Evolutionary conservation across 1,284 basidiomycete genomes (phyloP).

Genomic region (Tilletia indica): DNA sequence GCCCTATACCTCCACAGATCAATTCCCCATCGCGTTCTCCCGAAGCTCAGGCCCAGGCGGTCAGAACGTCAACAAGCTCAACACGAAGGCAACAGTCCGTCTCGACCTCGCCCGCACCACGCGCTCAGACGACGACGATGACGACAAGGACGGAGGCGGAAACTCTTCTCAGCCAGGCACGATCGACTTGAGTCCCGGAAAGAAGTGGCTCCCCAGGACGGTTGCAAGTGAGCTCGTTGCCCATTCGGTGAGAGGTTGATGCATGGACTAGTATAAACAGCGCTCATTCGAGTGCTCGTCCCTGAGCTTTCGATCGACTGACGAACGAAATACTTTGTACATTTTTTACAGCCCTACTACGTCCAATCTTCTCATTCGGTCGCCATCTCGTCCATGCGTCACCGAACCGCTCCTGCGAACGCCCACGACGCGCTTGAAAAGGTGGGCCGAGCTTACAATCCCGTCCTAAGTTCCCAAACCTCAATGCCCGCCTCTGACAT

Average conservation of each 20-base stretch:
- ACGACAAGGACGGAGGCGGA: conserved; percentile 20
- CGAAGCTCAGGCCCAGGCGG: conserved; percentile 37
- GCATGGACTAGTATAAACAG: background rate
- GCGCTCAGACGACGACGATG: background rate
- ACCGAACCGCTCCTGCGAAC: conserved; percentile 26
- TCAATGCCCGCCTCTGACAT: background rate
- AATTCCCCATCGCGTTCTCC: conserved; percentile 33
- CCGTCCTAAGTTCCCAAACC: background rate
- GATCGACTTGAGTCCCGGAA: conserved; percentile 14
- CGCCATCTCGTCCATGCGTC: conserved; percentile 24
- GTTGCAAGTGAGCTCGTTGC: conserved; percentile 20
- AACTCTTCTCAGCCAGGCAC: background rate
- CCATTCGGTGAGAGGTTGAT: conserved; percentile 23
- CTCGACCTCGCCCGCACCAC: conserved; percentile 28
- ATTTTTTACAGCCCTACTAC: conserved; percentile 24
- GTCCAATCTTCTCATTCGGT: conserved; percentile 24
- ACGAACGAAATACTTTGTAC: background rate
- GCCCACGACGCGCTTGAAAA: conserved; percentile 27
- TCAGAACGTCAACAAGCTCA: conserved; percentile 45
- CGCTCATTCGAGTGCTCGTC: background rate
- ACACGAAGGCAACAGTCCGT: conserved; percentile 38
- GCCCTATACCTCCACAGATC: conserved; percentile 19
- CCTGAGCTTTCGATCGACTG: background rate
- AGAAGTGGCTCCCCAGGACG: conserved; percentile 10
- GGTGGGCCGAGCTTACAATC: conserved; percentile 22